A percentile compares a stretch with the other conserved stretches of the same genome.
These are phyloP conservation scores for Eucalyptus pumila DNA, from an alignment of 345 rosid species.

Conservation along the genomic window DNA sequence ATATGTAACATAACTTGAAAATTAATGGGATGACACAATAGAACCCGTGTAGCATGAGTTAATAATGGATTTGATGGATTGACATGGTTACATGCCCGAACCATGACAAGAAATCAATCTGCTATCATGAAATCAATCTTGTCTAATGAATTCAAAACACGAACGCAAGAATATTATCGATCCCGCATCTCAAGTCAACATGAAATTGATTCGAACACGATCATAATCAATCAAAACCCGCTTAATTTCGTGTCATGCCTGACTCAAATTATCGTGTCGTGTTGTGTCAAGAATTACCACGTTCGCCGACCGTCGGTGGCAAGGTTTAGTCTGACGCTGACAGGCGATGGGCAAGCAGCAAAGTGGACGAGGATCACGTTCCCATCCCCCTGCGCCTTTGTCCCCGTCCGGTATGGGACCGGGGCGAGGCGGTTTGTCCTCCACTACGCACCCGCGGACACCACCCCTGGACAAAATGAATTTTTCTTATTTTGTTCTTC, in stretches of 20 bases:
- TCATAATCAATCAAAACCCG: fast-evolving
- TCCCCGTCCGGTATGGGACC: not conserved
- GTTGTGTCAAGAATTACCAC: not conserved
- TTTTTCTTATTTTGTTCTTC: not conserved
- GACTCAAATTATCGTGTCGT: too few relatives aligned
- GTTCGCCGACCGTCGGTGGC: not conserved
- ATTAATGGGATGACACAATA: not conserved
- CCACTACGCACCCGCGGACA: not conserved
- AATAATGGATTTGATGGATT: not conserved
- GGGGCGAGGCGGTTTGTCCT: not conserved
- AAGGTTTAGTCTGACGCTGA: not conserved
- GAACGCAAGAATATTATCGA: fast-evolving
- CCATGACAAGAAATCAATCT: not conserved
- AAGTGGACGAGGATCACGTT: not conserved
- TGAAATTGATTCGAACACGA: not conserved
- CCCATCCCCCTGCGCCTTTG: not conserved
- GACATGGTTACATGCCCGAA: not conserved
- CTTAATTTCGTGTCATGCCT: not conserved
- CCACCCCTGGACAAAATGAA: not conserved
- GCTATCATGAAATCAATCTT: not conserved
- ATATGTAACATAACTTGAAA: not conserved
- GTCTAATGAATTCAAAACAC: not conserved
- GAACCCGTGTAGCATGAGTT: not conserved
- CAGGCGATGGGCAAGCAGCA: not conserved
- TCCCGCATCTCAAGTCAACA: fast-evolving